These are phyloP conservation scores for Candida palmyrensis DNA, from an alignment of 805 yeast genomes.

Conservation along the genomic window DNA sequence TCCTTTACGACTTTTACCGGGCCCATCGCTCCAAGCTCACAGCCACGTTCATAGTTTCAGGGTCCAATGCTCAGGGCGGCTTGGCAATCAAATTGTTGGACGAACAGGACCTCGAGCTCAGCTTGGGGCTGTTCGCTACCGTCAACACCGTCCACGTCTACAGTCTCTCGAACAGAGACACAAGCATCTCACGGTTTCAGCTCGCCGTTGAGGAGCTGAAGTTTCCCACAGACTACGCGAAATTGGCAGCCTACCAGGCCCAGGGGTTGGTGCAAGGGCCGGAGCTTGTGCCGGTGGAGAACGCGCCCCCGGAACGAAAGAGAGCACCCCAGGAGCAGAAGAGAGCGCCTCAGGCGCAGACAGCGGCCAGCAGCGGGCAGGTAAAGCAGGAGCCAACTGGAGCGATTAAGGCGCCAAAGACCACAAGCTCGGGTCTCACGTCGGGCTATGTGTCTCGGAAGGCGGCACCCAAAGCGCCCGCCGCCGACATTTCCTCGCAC, in stretches of 20 bases:
- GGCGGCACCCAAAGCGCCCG: slow-evolving; percentile 5
- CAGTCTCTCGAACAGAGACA: slow-evolving; percentile 19
- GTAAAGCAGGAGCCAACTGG: no score
- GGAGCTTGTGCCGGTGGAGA: slow-evolving; percentile 7
- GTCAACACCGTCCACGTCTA: slow-evolving; percentile 36
- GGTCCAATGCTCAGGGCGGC: slow-evolving; percentile 16
- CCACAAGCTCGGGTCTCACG: slow-evolving; percentile 12
- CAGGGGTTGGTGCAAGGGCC: slow-evolving; percentile 34
- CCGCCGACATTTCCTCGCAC: slow-evolving; percentile 8
- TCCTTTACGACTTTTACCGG: slow-evolving; percentile 33
- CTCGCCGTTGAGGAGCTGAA: slow-evolving; percentile 13
- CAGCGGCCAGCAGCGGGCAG: no score
- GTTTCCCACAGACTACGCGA: slow-evolving; percentile 9
- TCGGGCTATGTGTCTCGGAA: slow-evolving; percentile 28
- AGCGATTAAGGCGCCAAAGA: slow-evolving; percentile 3
- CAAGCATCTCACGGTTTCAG: slow-evolving; percentile 9
- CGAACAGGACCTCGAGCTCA: slow-evolving; percentile 19
- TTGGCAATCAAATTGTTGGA: slow-evolving; percentile 16
- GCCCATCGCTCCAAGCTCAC: slow-evolving; percentile 28
- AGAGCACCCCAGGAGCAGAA: slow-evolving; percentile 5
- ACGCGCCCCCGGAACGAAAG: slow-evolving; percentile 1
- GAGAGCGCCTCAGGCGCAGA: slow-evolving; percentile 9
- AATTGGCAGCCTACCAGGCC: slow-evolving; percentile 14
- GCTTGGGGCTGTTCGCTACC: slow-evolving; percentile 19
- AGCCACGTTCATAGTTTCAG: slow-evolving; percentile 40